A percentile compares a stretch with the other conserved stretches of the same genome.
phyloP scores from a whole-genome alignment of 345 rosid species.

The Syzygium jambos region DNA sequence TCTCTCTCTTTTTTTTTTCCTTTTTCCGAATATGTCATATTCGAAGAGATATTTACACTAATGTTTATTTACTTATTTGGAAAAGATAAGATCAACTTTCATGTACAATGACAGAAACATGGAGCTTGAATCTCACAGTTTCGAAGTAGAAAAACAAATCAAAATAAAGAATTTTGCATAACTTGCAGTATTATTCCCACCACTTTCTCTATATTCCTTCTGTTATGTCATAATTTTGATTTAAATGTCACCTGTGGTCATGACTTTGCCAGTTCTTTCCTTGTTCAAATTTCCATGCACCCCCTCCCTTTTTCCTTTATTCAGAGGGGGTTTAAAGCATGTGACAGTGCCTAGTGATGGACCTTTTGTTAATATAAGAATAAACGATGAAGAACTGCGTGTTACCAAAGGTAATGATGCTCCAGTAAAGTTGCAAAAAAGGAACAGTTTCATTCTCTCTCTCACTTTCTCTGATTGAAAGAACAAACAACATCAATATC shows the following conservation, averaged over 20 bases:
- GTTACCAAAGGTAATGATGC: slow-evolving; percentile 14
- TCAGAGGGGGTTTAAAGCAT: slow-evolving; percentile 15
- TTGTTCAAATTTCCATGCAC: not conserved
- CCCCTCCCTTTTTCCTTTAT: not conserved
- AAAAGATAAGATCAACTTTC: not conserved
- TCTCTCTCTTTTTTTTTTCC: not conserved
- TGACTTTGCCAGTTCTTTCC: not conserved
- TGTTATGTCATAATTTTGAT: not conserved
- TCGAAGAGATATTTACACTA: not conserved
- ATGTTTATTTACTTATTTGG: not conserved
- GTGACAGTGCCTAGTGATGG: slow-evolving; percentile 13
- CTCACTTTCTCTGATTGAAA: not conserved
- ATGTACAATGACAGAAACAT: not conserved
- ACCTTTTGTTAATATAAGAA: slow-evolving; percentile 9
- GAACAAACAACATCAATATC: slow-evolving; percentile 32
- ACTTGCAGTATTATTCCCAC: not conserved
- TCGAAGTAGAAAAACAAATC: not conserved
- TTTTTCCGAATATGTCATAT: not conserved
- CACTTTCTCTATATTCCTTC: not conserved
- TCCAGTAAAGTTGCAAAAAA: slow-evolving; percentile 41
- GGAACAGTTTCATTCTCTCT: slow-evolving; percentile 16
- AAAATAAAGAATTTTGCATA: not conserved
- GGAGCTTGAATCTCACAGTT: not conserved
- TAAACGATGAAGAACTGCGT: not conserved
- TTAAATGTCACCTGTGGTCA: not conserved